Conservation (phyloP, 148 eudicot genomes). For the Cornus suecica region DNA sequence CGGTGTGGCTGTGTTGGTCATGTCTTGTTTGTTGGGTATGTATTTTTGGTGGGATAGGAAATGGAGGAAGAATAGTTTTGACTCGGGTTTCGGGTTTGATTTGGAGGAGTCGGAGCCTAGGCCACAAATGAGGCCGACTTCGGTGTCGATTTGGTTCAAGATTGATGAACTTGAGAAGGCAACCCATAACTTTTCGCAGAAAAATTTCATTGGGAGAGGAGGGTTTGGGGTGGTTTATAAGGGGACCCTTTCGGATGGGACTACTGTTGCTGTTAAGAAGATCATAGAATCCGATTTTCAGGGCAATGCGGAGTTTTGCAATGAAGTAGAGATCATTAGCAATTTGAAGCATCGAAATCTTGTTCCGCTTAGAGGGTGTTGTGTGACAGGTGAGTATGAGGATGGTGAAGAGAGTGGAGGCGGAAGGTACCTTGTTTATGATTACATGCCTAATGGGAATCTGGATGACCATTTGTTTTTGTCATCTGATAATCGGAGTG, state of each 20-base stretch:
- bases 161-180: conserved; percentile 60
- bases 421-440: conserved; percentile 67
- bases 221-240: conserved; percentile 69
- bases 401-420: conserved; percentile 29
- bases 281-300: conserved; percentile 57
- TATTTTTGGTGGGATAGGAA: conserved; percentile 51
- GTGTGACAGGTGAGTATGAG: conserved; percentile 45
- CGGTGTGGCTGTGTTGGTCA: conserved; percentile 33
- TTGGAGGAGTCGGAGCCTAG: conserved; percentile 39
- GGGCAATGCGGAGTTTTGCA: conserved; percentile 62
- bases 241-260: conserved; percentile 49
- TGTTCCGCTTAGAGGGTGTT: conserved; percentile 81
- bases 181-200: conserved; percentile 51
- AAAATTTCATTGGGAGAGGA: conserved; percentile 75
- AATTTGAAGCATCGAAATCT: conserved; percentile 72
- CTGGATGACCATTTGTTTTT: conserved; percentile 71
- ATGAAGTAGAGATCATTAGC: conserved; percentile 89
- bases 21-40: conserved; percentile 37
- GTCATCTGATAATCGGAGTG: conserved; percentile 9
- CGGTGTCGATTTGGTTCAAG: conserved; percentile 70
- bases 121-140: conserved; percentile 51
- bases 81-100: conserved; percentile 16
- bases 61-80: conserved; percentile 23
- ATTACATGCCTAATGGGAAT: conserved; percentile 81
- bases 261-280: conserved; percentile 61